These are phyloP conservation scores for Fusarium graminum DNA, from an alignment of 2,329 filamentous ascomycete genomes.

Conservation along the genomic window DNA sequence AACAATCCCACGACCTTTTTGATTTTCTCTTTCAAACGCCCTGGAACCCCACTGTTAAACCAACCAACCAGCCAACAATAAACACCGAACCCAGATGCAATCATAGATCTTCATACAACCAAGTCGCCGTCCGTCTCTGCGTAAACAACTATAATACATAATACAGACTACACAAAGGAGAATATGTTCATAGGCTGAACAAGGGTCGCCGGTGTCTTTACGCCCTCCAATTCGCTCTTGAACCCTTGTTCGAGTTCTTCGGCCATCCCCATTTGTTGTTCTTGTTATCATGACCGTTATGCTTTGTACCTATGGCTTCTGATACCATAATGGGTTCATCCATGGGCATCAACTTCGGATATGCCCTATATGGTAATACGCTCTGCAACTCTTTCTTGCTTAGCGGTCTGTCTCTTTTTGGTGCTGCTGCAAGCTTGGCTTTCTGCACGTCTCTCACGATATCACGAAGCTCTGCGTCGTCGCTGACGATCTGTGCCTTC, in stretches of 20 bases:
- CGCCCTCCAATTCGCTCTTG: conserved; percentile 47
- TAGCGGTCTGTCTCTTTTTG: conserved; percentile 44
- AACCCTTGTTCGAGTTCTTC: conserved; percentile 41
- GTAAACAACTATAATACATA: conserved; percentile 24
- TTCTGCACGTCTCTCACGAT: conserved; percentile 74
- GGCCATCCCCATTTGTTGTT: conserved; percentile 49
- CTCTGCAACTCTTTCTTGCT: conserved; percentile 48
- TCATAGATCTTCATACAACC: conserved; percentile 32
- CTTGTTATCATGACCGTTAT: conserved; percentile 36
- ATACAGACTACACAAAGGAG: conserved; percentile 19
- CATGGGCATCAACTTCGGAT: conserved; percentile 53
- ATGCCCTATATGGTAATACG: conserved; percentile 55
- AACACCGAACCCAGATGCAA: conserved; percentile 39
- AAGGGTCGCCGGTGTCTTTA: conserved; percentile 22
- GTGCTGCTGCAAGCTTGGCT: conserved; percentile 36
- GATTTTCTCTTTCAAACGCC: conserved; percentile 28
- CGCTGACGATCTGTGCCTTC: conserved; percentile 83
- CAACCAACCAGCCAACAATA: conserved; percentile 4
- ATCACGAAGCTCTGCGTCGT: conserved; percentile 79
- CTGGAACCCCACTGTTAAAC: not conserved
- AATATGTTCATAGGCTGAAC: conserved; percentile 3
- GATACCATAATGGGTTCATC: conserved; percentile 55
- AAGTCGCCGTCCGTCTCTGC: conserved; percentile 9
- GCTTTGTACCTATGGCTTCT: conserved; percentile 50
- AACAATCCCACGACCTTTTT: not conserved